Evolutionary conservation across 2,329 filamentous ascomycete species (phyloP).

Genomic region (Fonsecaea erecta): DNA sequence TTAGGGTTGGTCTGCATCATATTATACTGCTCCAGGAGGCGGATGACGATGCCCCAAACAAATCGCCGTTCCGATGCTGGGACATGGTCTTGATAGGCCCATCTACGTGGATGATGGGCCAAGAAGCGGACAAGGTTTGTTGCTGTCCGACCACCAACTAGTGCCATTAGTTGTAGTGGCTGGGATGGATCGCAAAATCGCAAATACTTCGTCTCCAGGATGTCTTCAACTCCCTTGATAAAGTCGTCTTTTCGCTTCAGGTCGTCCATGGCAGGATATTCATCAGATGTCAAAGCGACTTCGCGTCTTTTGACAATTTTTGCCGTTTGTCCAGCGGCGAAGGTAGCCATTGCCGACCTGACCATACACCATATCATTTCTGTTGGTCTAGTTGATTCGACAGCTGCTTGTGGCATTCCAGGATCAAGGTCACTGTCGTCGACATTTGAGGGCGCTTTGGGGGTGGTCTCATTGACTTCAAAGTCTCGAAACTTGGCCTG

Average conservation of each 20-base stretch:
- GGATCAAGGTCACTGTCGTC: slow-evolving; percentile 65
- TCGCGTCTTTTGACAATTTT: slow-evolving; percentile 10
- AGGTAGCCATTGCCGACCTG: slow-evolving; percentile 23
- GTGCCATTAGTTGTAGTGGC: slow-evolving; percentile 48
- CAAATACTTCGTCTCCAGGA: slow-evolving; percentile 43
- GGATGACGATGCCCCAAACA: slow-evolving; percentile 41
- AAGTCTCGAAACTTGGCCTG: slow-evolving; percentile 34
- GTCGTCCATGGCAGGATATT: slow-evolving; percentile 9
- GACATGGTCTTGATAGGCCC: slow-evolving; percentile 39
- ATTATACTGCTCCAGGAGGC: slow-evolving; percentile 46
- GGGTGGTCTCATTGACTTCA: slow-evolving; percentile 36
- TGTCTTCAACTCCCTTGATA: slow-evolving; percentile 40
- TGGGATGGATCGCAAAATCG: slow-evolving; percentile 45
- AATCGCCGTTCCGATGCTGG: slow-evolving; percentile 40
- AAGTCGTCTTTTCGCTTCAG: slow-evolving; percentile 32
- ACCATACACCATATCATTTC: slow-evolving; percentile 29
- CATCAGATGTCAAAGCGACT: background rate
- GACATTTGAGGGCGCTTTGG: slow-evolving; percentile 57
- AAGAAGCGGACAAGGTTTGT: slow-evolving; percentile 48
- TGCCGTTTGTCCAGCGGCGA: slow-evolving; percentile 6
- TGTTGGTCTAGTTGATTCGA: slow-evolving; percentile 25
- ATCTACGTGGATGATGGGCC: slow-evolving; percentile 42
- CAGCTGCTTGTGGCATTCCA: slow-evolving; percentile 21
- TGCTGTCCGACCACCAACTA: slow-evolving; percentile 49
- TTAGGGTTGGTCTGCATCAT: slow-evolving; percentile 44